Conservation (phyloP, 805 yeast genomes). For the Hanseniaspora pseudoguilliermondii region DNA sequence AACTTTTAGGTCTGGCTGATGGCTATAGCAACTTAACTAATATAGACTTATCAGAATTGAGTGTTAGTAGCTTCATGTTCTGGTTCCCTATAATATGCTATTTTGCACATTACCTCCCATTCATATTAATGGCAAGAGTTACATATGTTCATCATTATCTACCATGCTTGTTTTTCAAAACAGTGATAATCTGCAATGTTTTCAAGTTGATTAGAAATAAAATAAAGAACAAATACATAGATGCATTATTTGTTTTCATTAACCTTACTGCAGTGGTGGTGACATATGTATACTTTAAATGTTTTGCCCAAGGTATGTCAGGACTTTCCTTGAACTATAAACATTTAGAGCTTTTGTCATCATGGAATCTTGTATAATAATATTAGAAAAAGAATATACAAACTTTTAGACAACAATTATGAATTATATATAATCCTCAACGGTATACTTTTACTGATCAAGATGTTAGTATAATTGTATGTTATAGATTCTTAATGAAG, state of each 20-base stretch:
- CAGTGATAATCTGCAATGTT: constrained; percentile 42
- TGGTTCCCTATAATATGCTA: constrained; percentile 41
- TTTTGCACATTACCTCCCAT: constrained; percentile 76
- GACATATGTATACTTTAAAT: constrained; percentile 47
- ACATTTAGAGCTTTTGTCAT: constrained; percentile 40
- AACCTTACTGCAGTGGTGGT: constrained; percentile 32
- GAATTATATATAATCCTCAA: too few species aligned
- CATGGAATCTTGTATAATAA: constrained; percentile 39
- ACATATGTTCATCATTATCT: constrained; percentile 93
- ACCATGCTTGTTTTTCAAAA: constrained; percentile 91
- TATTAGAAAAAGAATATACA: too few species aligned
- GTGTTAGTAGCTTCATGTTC: constrained; percentile 40
- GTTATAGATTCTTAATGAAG: constrained; percentile 35
- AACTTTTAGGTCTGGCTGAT: constrained; percentile 45
- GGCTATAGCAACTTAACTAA: constrained; percentile 20
- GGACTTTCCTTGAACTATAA: constrained; percentile 38
- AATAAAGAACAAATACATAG: not conserved
- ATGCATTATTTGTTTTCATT: constrained; percentile 18
- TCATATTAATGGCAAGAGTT: constrained; percentile 87
- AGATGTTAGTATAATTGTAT: not conserved
- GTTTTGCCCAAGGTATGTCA: constrained; percentile 71
- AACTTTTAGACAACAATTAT: too few species aligned
- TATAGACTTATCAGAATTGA: not conserved
- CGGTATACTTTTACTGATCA: not conserved
- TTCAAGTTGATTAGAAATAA: constrained; percentile 17